Evolutionary conservation across 2,329 filamentous ascomycete species (phyloP).

Genomic region (Fusarium longipes): DNA sequence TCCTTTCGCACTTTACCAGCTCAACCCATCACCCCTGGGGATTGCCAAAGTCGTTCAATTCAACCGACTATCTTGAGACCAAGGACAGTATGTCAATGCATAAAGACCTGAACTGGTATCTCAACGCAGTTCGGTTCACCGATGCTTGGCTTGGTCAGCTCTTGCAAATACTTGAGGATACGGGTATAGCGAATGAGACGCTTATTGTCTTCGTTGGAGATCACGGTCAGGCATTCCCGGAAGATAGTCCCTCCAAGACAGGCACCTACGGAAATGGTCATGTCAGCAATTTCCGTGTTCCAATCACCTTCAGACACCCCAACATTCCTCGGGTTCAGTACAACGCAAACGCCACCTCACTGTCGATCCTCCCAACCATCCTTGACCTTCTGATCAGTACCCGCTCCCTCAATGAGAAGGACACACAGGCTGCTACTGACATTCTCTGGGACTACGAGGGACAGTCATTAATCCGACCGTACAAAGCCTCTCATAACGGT

Average conservation of each 20-base stretch:
- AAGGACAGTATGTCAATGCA: slow-evolving; percentile 43
- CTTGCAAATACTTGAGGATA: slow-evolving; percentile 47
- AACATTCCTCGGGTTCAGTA: slow-evolving; percentile 48
- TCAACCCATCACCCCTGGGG: slow-evolving; percentile 51
- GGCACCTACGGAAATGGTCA: slow-evolving; percentile 51
- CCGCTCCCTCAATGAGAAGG: slow-evolving; percentile 45
- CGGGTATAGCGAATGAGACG: slow-evolving; percentile 50
- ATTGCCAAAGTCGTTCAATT: slow-evolving; percentile 33
- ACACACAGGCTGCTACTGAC: slow-evolving; percentile 42
- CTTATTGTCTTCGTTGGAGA: slow-evolving; percentile 51
- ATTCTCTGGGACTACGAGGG: slow-evolving; percentile 50
- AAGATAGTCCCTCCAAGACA: slow-evolving; percentile 44
- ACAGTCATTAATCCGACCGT: slow-evolving; percentile 49
- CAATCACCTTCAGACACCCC: slow-evolving; percentile 50
- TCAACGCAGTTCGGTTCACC: slow-evolving; percentile 50
- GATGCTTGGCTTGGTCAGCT: slow-evolving; percentile 50
- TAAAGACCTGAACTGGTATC: slow-evolving; percentile 49
- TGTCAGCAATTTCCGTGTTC: slow-evolving; percentile 49
- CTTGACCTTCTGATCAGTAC: slow-evolving; percentile 52
- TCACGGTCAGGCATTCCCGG: slow-evolving; percentile 51
- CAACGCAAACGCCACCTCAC: slow-evolving; percentile 47
- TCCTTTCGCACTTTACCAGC: slow-evolving; percentile 53
- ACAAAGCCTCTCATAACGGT: slow-evolving; percentile 40
- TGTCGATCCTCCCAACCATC: slow-evolving; percentile 51
- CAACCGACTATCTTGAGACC: slow-evolving; percentile 25